Evolutionary conservation across 805 yeast genomes (phyloP).

Genomic region (Pichia scutulata): DNA sequence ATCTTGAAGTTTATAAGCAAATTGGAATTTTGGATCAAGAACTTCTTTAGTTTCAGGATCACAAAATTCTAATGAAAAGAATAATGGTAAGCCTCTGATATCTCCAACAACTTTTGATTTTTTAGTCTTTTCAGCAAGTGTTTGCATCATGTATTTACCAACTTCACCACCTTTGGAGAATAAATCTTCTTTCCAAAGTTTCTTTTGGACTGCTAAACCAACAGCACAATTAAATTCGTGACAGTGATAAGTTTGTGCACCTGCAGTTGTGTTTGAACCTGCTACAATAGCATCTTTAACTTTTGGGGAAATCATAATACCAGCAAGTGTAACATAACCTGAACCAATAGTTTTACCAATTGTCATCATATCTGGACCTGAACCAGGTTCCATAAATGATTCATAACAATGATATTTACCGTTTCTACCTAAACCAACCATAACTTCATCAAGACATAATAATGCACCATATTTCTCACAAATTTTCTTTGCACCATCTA

Average conservation of each 20-base stretch:
- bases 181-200: slow-evolving; percentile 26
- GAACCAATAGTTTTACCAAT: slow-evolving; percentile 45
- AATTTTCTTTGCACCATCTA: slow-evolving; percentile 39
- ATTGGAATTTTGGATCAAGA: slow-evolving; percentile 28
- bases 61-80: slow-evolving; percentile 46
- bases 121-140: slow-evolving; percentile 25
- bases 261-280: slow-evolving; percentile 35
- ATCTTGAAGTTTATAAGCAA: slow-evolving; percentile 27
- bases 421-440: slow-evolving; percentile 51
- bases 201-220: slow-evolving; percentile 40
- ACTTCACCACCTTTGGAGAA: slow-evolving; percentile 33
- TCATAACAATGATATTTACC: slow-evolving; percentile 42
- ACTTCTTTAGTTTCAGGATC: slow-evolving; percentile 40
- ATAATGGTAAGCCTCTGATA: slow-evolving; percentile 48
- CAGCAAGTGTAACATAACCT: slow-evolving; percentile 45
- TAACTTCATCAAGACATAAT: slow-evolving; percentile 88
- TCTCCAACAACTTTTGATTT: slow-evolving; percentile 37
- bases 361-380: slow-evolving; percentile 42
- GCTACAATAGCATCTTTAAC: slow-evolving; percentile 31
- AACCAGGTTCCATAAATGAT: slow-evolving; percentile 30
- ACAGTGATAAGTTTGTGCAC: slow-evolving; percentile 47
- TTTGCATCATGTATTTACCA: slow-evolving; percentile 37
- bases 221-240: slow-evolving; percentile 41
- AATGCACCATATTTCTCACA: slow-evolving; percentile 94
- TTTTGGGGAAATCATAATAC: slow-evolving; percentile 37